Percentiles rank a stretch among this genome's conserved stretches.
Evolutionary conservation across 2,329 filamentous ascomycete species (phyloP).

Genomic region (Chaetomium globosum): DNA sequence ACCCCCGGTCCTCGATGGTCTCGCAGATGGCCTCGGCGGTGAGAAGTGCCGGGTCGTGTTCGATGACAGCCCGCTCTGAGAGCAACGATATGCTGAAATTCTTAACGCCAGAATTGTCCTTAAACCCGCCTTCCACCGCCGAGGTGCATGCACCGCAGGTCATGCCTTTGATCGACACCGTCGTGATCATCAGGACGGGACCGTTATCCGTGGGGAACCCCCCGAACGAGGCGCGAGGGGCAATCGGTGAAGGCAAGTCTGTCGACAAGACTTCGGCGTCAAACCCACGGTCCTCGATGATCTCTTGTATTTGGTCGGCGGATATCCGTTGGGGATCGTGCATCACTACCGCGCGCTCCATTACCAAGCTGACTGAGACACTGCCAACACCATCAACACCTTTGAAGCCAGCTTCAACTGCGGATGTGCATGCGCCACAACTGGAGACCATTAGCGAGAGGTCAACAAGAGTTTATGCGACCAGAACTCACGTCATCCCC

Average conservation of each 20-base stretch:
- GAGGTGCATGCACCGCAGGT: conserved; percentile 89
- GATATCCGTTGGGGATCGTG: conserved; percentile 78
- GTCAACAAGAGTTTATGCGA: conserved; percentile 13
- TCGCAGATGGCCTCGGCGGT: conserved; percentile 58
- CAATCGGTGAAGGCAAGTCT: conserved; percentile 64
- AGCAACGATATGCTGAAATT: conserved; percentile 80
- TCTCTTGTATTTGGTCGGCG: conserved; percentile 76
- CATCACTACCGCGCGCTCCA: conserved; percentile 92
- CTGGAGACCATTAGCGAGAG: conserved; percentile 50
- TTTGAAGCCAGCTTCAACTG: conserved; percentile 91
- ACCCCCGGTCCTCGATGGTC: conserved; percentile 72
- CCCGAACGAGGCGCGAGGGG: conserved; percentile 42
- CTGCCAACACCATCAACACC: conserved; percentile 77
- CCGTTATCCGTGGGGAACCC: conserved; percentile 46
- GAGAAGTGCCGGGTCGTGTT: conserved; percentile 67
- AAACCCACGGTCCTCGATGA: conserved; percentile 89
- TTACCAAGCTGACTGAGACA: conserved; percentile 89
- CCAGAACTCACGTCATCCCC: conserved; percentile 71
- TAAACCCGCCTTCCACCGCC: conserved; percentile 79
- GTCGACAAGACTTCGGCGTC: conserved; percentile 87
- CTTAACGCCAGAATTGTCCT: conserved; percentile 71
- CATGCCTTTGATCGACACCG: conserved; percentile 81
- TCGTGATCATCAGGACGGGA: conserved; percentile 63
- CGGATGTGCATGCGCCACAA: conserved; percentile 91
- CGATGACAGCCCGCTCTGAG: conserved; percentile 81